Evolutionary conservation across 371 early-diverging fungal genomes (phyloP).

Genomic region (Zychaea mexicana): DNA sequence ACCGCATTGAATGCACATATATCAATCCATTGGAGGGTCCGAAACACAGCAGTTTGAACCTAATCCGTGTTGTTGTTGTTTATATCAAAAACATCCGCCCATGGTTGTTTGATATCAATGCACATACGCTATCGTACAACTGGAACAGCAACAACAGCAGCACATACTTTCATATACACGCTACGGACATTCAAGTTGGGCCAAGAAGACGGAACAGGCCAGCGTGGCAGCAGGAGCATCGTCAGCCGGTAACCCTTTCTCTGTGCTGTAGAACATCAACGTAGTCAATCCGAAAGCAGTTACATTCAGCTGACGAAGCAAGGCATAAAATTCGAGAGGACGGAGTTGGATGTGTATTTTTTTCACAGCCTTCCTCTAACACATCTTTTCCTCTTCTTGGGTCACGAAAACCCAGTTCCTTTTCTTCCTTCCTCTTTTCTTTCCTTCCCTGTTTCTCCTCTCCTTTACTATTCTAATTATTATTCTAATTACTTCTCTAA

Average conservation of each 20-base stretch:
- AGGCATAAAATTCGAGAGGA: conserved; percentile 2
- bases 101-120: neutral
- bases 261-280: neutral
- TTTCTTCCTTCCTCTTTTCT: conserved; percentile 14
- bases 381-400: conserved; percentile 4
- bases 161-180: too few relatives aligned
- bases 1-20: neutral
- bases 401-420: conserved; percentile 1
- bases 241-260: too few relatives aligned
- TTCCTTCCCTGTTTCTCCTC: conserved; percentile 7
- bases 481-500: neutral
- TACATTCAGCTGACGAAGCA: conserved; percentile 9
- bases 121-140: too few relatives aligned
- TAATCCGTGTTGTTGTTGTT: neutral
- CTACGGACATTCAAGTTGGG: too few relatives aligned
- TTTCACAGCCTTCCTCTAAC: conserved; percentile 13
- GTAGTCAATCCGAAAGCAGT: conserved; percentile 5
- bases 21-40: neutral
- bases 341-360: neutral
- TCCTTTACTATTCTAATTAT: neutral
- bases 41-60: neutral
- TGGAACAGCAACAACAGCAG: too few relatives aligned
- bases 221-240: too few relatives aligned
- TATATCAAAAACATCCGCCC: neutral
- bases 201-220: neutral